Conservation (phyloP, 805 yeast species). For the Metschnikowia matae region DNA sequence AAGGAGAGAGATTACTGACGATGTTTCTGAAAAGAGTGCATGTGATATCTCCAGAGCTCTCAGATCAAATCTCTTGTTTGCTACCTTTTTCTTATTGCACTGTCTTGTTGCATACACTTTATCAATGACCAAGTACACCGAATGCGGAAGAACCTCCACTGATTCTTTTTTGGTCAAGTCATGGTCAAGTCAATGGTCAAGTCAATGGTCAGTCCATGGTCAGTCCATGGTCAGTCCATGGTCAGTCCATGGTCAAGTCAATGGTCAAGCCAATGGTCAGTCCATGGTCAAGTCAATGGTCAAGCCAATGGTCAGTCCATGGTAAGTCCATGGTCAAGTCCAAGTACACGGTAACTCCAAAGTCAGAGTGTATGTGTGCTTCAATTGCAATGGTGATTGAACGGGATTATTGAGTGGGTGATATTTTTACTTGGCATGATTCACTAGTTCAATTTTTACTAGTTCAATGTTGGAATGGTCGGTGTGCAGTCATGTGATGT, state of each 20-base stretch:
- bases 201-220: constrained; percentile 50
- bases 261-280: too few relatives aligned
- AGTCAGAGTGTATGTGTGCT: constrained; percentile 68
- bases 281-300: too few relatives aligned
- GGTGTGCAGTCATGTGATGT: constrained; percentile 55
- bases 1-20: constrained; percentile 60
- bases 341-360: constrained; percentile 60
- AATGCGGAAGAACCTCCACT: constrained; percentile 27
- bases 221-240: too few relatives aligned
- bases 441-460: constrained; percentile 80
- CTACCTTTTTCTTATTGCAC: constrained; percentile 80
- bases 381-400: constrained; percentile 89
- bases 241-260: too few relatives aligned
- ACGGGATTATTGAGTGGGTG: constrained; percentile 65
- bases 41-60: constrained; percentile 74
- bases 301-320: constrained; percentile 41
- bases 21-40: constrained; percentile 62
- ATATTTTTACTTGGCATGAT: too few relatives aligned
- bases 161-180: constrained; percentile 40
- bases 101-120: constrained; percentile 74
- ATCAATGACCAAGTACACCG: constrained; percentile 53
- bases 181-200: constrained; percentile 26
- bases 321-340: too few relatives aligned
- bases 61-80: constrained; percentile 68
- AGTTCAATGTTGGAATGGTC: constrained; percentile 57